Conservation (phyloP, 805 yeast genomes). For the Helenozyma rhizophorensis region DNA sequence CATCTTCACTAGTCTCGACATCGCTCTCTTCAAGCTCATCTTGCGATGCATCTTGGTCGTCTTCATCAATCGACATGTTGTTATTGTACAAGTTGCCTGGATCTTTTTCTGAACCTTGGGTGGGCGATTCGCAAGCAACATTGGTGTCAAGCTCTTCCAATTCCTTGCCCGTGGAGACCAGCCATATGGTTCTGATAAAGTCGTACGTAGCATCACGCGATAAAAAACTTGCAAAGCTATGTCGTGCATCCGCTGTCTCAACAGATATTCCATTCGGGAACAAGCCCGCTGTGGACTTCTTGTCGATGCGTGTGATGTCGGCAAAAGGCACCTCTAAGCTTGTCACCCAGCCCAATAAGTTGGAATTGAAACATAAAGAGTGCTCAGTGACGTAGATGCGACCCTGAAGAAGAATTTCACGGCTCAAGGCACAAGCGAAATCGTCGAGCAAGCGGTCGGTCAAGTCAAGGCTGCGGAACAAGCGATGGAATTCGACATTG, state of each 20-base stretch:
- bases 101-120: conserved; percentile 1
- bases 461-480: conserved; percentile 63
- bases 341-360: conserved; percentile 87
- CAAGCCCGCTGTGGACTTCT: conserved; percentile 79
- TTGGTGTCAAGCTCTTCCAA: conserved; percentile 10
- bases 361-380: conserved; percentile 81
- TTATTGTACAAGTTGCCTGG: conserved; percentile 11
- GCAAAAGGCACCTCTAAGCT: conserved; percentile 65
- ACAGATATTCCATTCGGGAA: conserved; percentile 86
- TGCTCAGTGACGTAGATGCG: conserved; percentile 75
- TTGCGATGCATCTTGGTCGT: conserved; percentile 8
- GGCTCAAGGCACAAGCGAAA: conserved; percentile 82
- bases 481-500: conserved; percentile 69
- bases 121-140: conserved; percentile 1
- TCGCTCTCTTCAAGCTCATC: conserved; percentile 7
- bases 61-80: conserved; percentile 15
- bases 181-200: conserved; percentile 69
- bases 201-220: conserved; percentile 75
- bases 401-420: conserved; percentile 87
- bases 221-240: conserved; percentile 82
- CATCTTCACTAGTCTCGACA: not conserved
- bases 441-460: conserved; percentile 79
- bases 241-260: conserved; percentile 58
- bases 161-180: conserved; percentile 20
- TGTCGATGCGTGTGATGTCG: conserved; percentile 72